Percentiles rank a stretch among this genome's conserved stretches.
phyloP scores from a whole-genome alignment of 148 eudicot species.

The Arbutus unedo region DNA sequence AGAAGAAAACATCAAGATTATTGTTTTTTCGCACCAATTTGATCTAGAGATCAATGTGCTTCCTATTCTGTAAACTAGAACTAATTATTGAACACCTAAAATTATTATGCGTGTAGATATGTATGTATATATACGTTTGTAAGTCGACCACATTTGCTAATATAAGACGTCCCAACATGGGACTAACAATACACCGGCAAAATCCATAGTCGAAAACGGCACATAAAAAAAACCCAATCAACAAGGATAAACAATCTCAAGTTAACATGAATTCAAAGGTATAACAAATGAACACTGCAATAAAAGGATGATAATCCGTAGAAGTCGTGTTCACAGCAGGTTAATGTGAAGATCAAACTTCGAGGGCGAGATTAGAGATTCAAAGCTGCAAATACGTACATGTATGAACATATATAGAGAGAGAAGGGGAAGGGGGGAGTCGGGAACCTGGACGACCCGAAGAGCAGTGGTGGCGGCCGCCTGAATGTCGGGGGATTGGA shows the following conservation, averaged over 20 bases:
- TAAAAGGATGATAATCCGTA: background rate
- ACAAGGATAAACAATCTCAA: background rate
- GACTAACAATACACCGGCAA: background rate
- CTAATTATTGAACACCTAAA: background rate
- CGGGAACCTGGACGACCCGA: slow-evolving; percentile 51
- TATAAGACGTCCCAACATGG: background rate
- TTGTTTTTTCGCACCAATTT: too few species aligned
- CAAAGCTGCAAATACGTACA: too few species aligned
- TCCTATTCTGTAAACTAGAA: background rate
- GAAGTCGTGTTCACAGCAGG: background rate
- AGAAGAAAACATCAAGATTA: background rate
- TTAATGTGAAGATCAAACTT: background rate
- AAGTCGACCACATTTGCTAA: background rate
- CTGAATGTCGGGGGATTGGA: slow-evolving; percentile 39
- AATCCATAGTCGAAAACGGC: background rate
- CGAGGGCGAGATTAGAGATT: too few species aligned
- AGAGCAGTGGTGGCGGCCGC: slow-evolving; percentile 62
- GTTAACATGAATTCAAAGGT: background rate
- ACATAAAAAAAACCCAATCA: background rate
- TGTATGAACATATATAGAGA: too few species aligned
- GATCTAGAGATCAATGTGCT: background rate
- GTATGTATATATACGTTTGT: background rate
- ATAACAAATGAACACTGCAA: background rate
- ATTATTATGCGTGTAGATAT: too few species aligned
- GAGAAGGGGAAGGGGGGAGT: background rate